Conservation (phyloP, 257 asterid species). For the Fraxinus pennsylvanica region DNA sequence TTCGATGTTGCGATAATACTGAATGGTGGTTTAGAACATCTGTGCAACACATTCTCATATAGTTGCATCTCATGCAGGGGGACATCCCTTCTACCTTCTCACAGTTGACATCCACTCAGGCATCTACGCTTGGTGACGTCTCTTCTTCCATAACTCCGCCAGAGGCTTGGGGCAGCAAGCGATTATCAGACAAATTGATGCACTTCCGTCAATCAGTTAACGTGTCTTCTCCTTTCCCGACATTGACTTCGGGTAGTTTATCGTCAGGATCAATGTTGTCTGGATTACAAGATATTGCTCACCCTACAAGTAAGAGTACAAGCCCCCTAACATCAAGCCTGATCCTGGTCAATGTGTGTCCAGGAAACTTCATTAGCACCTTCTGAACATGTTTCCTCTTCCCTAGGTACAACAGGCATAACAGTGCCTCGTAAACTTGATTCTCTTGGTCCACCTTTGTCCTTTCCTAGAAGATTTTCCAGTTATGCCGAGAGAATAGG, state of each 20-base stretch:
- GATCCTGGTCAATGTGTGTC: slow-evolving; percentile 47
- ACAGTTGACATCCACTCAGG: slow-evolving; percentile 57
- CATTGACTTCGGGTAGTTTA: slow-evolving; percentile 53
- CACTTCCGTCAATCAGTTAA: slow-evolving; percentile 64
- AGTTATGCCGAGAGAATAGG: slow-evolving; percentile 96
- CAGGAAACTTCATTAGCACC: slow-evolving; percentile 55
- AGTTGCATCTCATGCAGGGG: slow-evolving; percentile 53
- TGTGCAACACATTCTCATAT: slow-evolving; percentile 25
- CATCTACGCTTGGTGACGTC: slow-evolving; percentile 54
- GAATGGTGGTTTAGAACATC: slow-evolving; percentile 20
- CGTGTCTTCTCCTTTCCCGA: slow-evolving; percentile 67
- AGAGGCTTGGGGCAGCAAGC: slow-evolving; percentile 96
- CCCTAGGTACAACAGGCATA: slow-evolving; percentile 45
- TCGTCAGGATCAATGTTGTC: slow-evolving; percentile 60
- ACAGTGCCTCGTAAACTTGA: slow-evolving; percentile 55
- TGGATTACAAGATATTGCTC: slow-evolving; percentile 58
- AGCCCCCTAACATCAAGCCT: slow-evolving; percentile 54
- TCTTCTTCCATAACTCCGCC: slow-evolving; percentile 83
- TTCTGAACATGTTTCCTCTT: slow-evolving; percentile 54
- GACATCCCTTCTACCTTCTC: slow-evolving; percentile 53
- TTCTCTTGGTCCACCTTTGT: slow-evolving; percentile 53
- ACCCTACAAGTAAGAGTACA: slow-evolving; percentile 47
- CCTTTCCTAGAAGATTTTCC: slow-evolving; percentile 69
- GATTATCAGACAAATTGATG: slow-evolving; percentile 64
- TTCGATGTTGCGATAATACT: slow-evolving; percentile 14